Evolutionary conservation across 2,329 filamentous ascomycete genomes (phyloP).

Genomic region (Diaporthe aspalathi): DNA sequence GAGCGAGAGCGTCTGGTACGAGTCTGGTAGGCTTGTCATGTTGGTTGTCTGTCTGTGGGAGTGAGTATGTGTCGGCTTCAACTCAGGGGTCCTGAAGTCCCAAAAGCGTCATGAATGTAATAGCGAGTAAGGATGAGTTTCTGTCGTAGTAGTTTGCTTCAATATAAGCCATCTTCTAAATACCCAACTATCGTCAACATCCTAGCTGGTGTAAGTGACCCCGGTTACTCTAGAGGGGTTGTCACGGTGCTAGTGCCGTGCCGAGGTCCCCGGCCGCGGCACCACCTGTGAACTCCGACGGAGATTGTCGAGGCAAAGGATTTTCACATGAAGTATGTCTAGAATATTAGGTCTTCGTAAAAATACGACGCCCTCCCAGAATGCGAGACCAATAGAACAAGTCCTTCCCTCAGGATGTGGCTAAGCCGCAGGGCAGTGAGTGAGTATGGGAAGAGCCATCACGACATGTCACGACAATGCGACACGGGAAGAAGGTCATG

Average conservation of each 20-base stretch:
- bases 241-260: slow-evolving; percentile 6
- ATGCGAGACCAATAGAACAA: background rate
- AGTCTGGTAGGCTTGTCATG: slow-evolving; percentile 44
- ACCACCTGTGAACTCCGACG: background rate
- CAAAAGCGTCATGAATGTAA: too few species aligned
- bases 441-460: background rate
- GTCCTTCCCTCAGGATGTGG: background rate
- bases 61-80: background rate
- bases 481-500: background rate
- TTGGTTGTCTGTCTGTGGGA: too few species aligned
- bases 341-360: background rate
- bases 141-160: too few species aligned
- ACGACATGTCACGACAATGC: background rate
- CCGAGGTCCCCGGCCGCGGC: background rate
- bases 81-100: background rate
- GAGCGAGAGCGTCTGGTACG: slow-evolving; percentile 56
- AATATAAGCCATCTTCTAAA: background rate
- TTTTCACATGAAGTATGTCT: background rate
- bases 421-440: background rate
- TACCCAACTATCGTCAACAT: background rate
- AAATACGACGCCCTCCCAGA: background rate
- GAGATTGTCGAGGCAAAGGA: background rate
- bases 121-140: too few species aligned
- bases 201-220: slow-evolving; percentile 3
- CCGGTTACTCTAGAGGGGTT: slow-evolving; percentile 8